Evolutionary conservation across 345 rosid species (phyloP).

Genomic region (Brassica juncea): DNA sequence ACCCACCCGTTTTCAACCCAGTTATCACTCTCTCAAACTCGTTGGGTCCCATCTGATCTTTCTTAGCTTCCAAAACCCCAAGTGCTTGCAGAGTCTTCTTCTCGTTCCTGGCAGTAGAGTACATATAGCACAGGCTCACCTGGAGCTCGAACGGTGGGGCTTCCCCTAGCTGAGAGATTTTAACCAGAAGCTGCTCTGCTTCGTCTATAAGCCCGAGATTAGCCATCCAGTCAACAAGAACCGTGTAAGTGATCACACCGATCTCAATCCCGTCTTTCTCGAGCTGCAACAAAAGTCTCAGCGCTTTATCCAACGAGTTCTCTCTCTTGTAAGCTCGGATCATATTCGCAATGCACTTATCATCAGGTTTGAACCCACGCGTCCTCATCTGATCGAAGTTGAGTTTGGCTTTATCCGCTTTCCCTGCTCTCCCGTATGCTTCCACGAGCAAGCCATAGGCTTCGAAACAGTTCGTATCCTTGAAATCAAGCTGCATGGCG

Average conservation of each 20-base stretch:
- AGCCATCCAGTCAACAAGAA: slow-evolving; percentile 79
- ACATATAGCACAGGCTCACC: slow-evolving; percentile 80
- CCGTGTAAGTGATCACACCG: slow-evolving; percentile 69
- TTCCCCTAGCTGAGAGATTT: slow-evolving; percentile 77
- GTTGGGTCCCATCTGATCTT: slow-evolving; percentile 48
- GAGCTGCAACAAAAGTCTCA: slow-evolving; percentile 62
- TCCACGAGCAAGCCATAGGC: slow-evolving; percentile 61
- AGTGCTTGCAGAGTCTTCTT: slow-evolving; percentile 82
- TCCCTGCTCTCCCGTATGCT: slow-evolving; percentile 52
- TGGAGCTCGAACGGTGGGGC: slow-evolving; percentile 67
- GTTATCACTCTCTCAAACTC: slow-evolving; percentile 65
- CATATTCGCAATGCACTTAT: slow-evolving; percentile 61
- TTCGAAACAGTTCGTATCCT: slow-evolving; percentile 44
- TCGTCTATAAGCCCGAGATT: slow-evolving; percentile 71
- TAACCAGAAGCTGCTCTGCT: slow-evolving; percentile 71
- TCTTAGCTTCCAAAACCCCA: slow-evolving; percentile 57
- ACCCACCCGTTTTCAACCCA: slow-evolving; percentile 66
- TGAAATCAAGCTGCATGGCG: slow-evolving; percentile 50
- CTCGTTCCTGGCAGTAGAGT: slow-evolving; percentile 59
- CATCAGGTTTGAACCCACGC: slow-evolving; percentile 64
- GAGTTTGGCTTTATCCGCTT: slow-evolving; percentile 62
- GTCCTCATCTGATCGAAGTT: slow-evolving; percentile 59
- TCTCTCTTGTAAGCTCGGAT: slow-evolving; percentile 59
- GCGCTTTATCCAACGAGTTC: slow-evolving; percentile 73
- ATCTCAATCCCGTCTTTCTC: slow-evolving; percentile 80